phyloP scores from a whole-genome alignment of 495 filamentous ascomycete genomes.

The Tuber brumale region DNA sequence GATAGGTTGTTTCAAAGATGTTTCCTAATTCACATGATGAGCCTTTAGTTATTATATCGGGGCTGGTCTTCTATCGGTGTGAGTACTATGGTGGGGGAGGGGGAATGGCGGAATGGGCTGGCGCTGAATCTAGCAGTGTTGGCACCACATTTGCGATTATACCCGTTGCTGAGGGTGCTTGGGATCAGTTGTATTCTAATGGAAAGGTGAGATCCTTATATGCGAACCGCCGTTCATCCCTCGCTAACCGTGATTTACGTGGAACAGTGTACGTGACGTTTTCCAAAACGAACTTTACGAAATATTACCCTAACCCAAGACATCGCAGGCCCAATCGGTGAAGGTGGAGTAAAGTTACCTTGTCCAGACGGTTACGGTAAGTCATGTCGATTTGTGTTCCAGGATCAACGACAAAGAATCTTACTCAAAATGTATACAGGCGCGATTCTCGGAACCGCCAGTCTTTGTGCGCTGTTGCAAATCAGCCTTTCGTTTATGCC shows the following conservation, averaged over 20 bases:
- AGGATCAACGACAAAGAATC: slow-evolving; percentile 8
- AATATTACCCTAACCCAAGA: background rate
- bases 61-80: slow-evolving; percentile 80
- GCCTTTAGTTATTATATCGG: slow-evolving; percentile 61
- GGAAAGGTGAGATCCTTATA: slow-evolving; percentile 46
- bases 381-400: slow-evolving; percentile 9
- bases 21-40: background rate
- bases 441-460: slow-evolving; percentile 55
- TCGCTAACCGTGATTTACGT: slow-evolving; percentile 12
- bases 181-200: slow-evolving; percentile 77
- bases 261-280: slow-evolving; percentile 24
- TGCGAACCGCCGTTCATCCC: background rate
- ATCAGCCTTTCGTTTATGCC: slow-evolving; percentile 67
- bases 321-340: slow-evolving; percentile 54
- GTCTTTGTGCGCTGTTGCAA: slow-evolving; percentile 64
- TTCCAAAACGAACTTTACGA: background rate
- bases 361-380: slow-evolving; percentile 77
- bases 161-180: slow-evolving; percentile 71
- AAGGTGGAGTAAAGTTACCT: slow-evolving; percentile 60
- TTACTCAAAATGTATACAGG: slow-evolving; percentile 2
- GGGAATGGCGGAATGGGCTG: background rate
- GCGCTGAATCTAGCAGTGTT: slow-evolving; percentile 44
- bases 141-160: slow-evolving; percentile 84
- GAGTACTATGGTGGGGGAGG: slow-evolving; percentile 4
- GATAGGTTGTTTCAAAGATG: background rate